Evolutionary conservation across 345 rosid genomes (phyloP), one percentile per base, ranked within the genome.

Genomic region (Arabidopsis thaliana): DNA sequence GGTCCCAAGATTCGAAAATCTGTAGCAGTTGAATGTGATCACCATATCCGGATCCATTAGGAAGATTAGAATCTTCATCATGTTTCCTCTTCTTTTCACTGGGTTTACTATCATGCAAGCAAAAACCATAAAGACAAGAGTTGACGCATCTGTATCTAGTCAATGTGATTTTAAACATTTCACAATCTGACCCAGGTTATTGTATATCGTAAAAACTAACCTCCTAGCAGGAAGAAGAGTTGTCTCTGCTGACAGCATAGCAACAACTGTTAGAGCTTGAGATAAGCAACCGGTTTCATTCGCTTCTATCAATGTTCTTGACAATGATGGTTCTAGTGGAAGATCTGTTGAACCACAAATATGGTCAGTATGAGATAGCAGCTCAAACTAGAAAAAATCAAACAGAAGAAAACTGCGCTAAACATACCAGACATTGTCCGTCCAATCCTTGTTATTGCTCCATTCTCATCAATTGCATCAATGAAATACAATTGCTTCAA

Each of bases 201-300:
- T 37, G 14, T 40, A 33, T 53, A 44, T 41, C 67, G 65, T 50
- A 62, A 64, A 77, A 80, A 64, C 84, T 73, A 61, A 90, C 97
- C 97, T 90, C 78, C 84, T 84, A 80, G 64, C 79, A 67, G 90
- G 87, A 79, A 95, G 93, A 78, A 95, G 83, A 55, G 91, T 75
- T 65, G 99, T 92, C 78, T 95, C 97, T 32, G 91, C 96, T 32
- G 99, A 95, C 76, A 95, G 74, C 98, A 95, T 92, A 50, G 99
- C 91, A 81, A 85, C 98, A 63, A 95, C 85, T n/a, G 97, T 89
- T 79, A 95, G 78, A 76, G 98, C 98, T 83, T 92, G 91, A 71
- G 97, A 82, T 79, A 95, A 82, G 87, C 93, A 89, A 69, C 88
- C 96, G 72, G 72, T 76, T 72, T 87, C 91, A 77, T 89, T 89